phyloP scores from a whole-genome alignment of 371 early-diverging fungal genomes.

The Mortierella sp. region DNA sequence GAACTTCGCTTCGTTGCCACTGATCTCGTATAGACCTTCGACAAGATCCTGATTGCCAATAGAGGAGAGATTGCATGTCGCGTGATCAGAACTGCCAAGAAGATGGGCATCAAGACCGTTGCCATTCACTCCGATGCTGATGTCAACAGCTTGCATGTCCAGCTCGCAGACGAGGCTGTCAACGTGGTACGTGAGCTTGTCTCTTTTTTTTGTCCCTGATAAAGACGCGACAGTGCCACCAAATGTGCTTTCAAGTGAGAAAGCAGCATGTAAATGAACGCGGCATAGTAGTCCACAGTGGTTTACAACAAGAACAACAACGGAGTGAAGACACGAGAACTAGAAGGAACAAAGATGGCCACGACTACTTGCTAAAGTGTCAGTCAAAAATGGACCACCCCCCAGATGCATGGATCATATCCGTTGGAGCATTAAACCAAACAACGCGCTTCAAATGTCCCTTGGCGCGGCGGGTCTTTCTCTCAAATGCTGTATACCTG shows the following conservation, averaged over 20 bases:
- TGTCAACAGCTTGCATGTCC: conserved; percentile 77
- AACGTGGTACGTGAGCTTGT: conserved; percentile 62
- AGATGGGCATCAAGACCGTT: conserved; percentile 90
- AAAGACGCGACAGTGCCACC: no score
- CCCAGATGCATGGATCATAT: no score
- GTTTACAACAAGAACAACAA: no score
- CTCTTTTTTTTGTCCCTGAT: background rate
- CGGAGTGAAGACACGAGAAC: no score
- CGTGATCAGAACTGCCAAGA: conserved; percentile 87
- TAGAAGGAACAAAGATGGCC: background rate
- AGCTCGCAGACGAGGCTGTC: conserved; percentile 77
- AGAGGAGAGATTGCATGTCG: conserved; percentile 97
- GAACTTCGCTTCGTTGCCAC: background rate
- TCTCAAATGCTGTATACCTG: background rate
- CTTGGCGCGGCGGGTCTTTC: no score
- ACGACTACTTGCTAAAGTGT: conserved; percentile 20
- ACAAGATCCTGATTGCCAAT: conserved; percentile 97
- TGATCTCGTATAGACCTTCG: conserved; percentile 63
- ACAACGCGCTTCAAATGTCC: no score
- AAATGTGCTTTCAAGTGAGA: no score
- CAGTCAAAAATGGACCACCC: no score
- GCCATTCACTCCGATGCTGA: conserved; percentile 95
- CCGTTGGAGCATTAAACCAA: no score
- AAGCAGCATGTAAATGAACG: no score
- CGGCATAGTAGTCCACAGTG: no score